phyloP scores from a whole-genome alignment of 768 basidiomycete genomes.

The Lactarius hengduanensis region DNA sequence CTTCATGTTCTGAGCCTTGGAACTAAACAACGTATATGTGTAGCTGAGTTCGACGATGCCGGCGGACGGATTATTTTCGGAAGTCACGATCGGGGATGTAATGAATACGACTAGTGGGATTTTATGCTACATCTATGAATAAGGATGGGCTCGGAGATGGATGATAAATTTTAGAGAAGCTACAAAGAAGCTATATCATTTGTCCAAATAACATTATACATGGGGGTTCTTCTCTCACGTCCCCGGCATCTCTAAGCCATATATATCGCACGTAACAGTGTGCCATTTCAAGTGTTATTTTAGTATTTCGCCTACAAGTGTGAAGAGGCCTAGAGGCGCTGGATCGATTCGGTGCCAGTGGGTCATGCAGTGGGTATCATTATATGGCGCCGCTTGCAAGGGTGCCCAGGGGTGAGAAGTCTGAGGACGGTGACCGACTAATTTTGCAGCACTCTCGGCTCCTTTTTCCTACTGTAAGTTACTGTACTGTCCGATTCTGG shows the following conservation, averaged over 20 bases:
- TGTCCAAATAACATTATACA: neutral
- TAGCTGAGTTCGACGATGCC: constrained; percentile 35
- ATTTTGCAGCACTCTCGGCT: no score
- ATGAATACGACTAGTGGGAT: constrained; percentile 36
- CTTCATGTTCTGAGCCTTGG: neutral
- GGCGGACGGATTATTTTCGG: constrained; percentile 33
- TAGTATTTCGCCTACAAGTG: neutral
- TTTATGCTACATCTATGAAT: constrained; percentile 41
- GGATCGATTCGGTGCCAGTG: neutral
- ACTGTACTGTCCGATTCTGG: no score
- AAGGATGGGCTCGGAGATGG: neutral
- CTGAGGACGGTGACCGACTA: no score
- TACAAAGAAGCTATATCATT: neutral
- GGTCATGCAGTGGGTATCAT: no score
- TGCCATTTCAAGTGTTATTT: neutral
- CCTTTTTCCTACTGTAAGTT: no score
- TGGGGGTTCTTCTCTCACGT: neutral
- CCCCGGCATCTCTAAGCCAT: no score
- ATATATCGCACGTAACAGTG: neutral
- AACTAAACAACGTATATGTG: neutral
- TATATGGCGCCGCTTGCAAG: no score
- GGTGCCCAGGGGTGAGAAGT: no score
- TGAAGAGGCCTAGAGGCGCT: no score
- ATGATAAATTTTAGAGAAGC: neutral
- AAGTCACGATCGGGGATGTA: constrained; percentile 33